These are phyloP conservation scores for Tephrocybe sp. DNA, from an alignment of 768 basidiomycete genomes.

Conservation along the genomic window DNA sequence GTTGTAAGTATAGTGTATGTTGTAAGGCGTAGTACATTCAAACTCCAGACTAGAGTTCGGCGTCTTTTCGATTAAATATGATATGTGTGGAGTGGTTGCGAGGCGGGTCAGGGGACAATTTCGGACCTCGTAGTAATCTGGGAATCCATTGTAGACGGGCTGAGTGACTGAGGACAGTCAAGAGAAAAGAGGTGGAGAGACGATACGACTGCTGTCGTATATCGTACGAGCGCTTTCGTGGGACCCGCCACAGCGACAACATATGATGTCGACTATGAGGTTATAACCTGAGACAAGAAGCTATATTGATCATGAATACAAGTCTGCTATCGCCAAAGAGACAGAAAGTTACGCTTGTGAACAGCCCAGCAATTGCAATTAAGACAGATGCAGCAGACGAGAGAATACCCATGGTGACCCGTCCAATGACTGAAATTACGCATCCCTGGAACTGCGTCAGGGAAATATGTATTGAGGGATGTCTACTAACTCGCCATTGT, in stretches of 20 bases:
- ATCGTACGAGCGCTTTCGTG: neutral
- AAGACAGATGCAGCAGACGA: constrained; percentile 29
- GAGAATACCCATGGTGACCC: constrained; percentile 48
- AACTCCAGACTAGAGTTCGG: neutral
- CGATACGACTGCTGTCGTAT: too few relatives aligned
- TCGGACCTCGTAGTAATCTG: too few relatives aligned
- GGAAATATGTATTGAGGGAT: neutral
- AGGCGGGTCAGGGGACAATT: too few relatives aligned
- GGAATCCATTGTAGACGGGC: too few relatives aligned
- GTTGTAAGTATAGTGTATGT: constrained; percentile 53
- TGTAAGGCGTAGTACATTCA: constrained; percentile 58
- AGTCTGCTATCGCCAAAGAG: neutral
- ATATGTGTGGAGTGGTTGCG: too few relatives aligned
- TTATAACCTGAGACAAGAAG: neutral
- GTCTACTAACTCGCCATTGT: neutral
- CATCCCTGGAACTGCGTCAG: constrained; percentile 41
- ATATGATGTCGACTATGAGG: neutral
- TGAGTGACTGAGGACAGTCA: too few relatives aligned
- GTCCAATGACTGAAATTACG: constrained; percentile 62
- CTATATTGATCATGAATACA: neutral
- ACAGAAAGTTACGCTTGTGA: constrained; percentile 43
- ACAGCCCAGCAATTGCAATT: constrained; percentile 54
- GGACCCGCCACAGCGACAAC: neutral
- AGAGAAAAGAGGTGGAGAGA: too few relatives aligned
- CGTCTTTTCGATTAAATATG: neutral